phyloP scores from a whole-genome alignment of 495 filamentous ascomycete genomes.

The Chaetomidium leptoderma region DNA sequence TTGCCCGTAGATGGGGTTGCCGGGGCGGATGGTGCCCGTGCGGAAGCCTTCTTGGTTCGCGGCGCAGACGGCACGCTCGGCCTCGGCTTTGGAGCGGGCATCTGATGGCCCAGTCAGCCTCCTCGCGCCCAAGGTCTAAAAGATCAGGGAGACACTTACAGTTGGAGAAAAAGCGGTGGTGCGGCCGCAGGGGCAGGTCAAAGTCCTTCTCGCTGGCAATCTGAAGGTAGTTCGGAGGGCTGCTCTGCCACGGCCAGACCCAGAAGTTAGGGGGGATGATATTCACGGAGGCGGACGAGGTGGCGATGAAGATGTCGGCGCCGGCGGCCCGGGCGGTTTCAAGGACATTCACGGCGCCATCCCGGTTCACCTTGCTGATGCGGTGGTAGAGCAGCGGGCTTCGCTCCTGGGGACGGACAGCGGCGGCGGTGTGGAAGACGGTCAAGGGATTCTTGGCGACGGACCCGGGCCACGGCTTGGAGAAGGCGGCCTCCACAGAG shows the following conservation, averaged over 20 bases:
- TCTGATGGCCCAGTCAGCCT: no score
- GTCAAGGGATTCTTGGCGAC: slow-evolving; percentile 49
- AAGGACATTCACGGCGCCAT: slow-evolving; percentile 56
- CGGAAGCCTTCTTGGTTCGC: slow-evolving; percentile 48
- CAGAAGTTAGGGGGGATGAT: slow-evolving; percentile 45
- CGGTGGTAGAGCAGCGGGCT: slow-evolving; percentile 42
- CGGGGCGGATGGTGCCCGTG: slow-evolving; percentile 54
- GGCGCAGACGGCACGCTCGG: slow-evolving; percentile 49
- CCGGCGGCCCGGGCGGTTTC: slow-evolving; percentile 45
- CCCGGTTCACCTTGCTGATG: slow-evolving; percentile 52
- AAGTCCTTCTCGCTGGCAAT: slow-evolving; percentile 45
- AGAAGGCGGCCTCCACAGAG: slow-evolving; percentile 46
- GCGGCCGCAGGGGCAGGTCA: slow-evolving; percentile 40
- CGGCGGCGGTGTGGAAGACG: slow-evolving; percentile 56
- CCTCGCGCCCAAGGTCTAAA: no score
- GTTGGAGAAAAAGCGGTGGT: slow-evolving; percentile 52
- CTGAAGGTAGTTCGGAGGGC: slow-evolving; percentile 41
- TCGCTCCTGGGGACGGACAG: slow-evolving; percentile 50
- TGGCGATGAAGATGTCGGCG: slow-evolving; percentile 55
- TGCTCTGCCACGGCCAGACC: slow-evolving; percentile 45
- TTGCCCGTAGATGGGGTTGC: slow-evolving; percentile 55
- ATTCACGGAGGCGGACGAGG: slow-evolving; percentile 52
- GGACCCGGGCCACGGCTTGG: slow-evolving; percentile 45
- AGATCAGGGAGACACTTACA: slow-evolving; percentile 32
- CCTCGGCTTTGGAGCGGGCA: slow-evolving; percentile 49